phyloP scores from a whole-genome alignment of 1,284 basidiomycete species.

The Marasmius fiardii region DNA sequence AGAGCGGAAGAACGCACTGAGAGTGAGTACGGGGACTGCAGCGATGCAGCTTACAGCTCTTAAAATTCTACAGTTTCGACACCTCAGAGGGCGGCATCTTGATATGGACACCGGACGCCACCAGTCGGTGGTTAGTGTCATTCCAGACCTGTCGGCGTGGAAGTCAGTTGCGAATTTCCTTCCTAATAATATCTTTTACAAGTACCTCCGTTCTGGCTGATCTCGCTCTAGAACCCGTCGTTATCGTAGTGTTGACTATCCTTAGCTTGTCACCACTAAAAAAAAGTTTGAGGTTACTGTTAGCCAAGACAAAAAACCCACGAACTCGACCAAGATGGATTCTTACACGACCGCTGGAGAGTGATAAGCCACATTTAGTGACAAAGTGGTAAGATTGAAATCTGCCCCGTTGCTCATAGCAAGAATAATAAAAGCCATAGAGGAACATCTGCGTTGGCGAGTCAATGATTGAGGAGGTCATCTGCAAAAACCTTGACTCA shows the following conservation, averaged over 20 bases:
- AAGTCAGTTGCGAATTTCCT: background rate
- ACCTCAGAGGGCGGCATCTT: conserved; percentile 8
- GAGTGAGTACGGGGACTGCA: too few species aligned
- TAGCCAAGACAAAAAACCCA: background rate
- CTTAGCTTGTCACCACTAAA: conserved; percentile 35
- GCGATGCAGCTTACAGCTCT: too few species aligned
- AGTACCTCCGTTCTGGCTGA: conserved; percentile 32
- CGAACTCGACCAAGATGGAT: conserved; percentile 1
- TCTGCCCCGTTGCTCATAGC: conserved; percentile 21
- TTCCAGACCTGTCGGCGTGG: conserved; percentile 10
- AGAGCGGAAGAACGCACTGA: too few species aligned
- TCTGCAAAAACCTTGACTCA: conserved; percentile 20
- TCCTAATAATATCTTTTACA: background rate
- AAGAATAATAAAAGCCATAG: conserved; percentile 25
- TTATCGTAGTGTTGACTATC: conserved; percentile 35
- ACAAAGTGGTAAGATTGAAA: conserved; percentile 35
- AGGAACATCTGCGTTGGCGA: conserved; percentile 26
- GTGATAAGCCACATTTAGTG: conserved; percentile 38
- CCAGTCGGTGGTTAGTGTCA: conserved; percentile 8
- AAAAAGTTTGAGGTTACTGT: too few species aligned
- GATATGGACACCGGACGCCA: conserved; percentile 12
- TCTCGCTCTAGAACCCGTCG: conserved; percentile 28
- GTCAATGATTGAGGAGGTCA: background rate
- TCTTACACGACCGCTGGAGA: conserved; percentile 32
- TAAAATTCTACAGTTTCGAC: background rate